Conservation (phyloP, 2,329 filamentous ascomycete genomes). For the Venturia asperata region DNA sequence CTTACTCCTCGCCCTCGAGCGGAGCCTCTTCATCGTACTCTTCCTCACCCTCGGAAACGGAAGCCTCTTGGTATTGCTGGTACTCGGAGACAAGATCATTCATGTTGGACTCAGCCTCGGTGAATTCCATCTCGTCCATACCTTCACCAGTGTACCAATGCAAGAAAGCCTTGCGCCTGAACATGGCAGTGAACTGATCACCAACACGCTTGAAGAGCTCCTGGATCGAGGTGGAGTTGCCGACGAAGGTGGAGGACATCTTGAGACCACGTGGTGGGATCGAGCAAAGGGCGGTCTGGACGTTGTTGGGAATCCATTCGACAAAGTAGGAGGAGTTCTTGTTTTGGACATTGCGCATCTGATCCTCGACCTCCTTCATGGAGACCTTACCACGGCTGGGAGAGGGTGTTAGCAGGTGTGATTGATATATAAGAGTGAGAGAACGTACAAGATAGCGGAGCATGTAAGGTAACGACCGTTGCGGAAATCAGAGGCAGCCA, state of each 20-base stretch:
- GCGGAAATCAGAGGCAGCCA: constrained; percentile 99
- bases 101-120: constrained; percentile 99
- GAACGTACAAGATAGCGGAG: constrained; percentile 84
- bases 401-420: constrained; percentile 27
- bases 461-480: constrained; percentile 99
- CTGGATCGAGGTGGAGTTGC: constrained; percentile 99
- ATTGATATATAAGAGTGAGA: constrained; percentile 19
- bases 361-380: constrained; percentile 99
- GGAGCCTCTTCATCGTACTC: constrained; percentile 84
- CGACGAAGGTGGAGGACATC: constrained; percentile 99
- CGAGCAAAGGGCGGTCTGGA: constrained; percentile 98
- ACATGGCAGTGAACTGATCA: constrained; percentile 99
- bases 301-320: constrained; percentile 99
- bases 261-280: constrained; percentile 95
- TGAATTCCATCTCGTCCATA: constrained; percentile 99
- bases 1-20: constrained; percentile 61
- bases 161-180: constrained; percentile 99
- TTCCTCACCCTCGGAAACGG: constrained; percentile 94
- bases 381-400: constrained; percentile 91
- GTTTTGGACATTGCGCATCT: constrained; percentile 99
- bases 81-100: constrained; percentile 99
- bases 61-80: constrained; percentile 99
- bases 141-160: constrained; percentile 99
- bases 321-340: constrained; percentile 99
- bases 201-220: constrained; percentile 99